Evolutionary conservation across 805 yeast species (phyloP), one percentile per base, ranked within the genome.

Genomic region (Saccharomycopsis schoenii): DNA sequence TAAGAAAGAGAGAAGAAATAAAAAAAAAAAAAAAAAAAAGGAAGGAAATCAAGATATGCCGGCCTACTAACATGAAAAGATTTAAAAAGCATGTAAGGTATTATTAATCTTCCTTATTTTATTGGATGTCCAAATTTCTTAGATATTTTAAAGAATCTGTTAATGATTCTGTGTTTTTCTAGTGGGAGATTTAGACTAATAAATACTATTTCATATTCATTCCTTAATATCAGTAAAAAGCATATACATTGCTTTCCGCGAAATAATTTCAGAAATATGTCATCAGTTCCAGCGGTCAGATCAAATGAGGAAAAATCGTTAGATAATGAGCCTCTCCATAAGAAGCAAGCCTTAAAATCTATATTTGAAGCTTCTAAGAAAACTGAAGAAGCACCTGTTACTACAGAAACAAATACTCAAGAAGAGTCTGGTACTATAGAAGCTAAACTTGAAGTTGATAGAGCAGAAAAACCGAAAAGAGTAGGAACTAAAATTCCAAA

Each of bases 401-500:
- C 39, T 21, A 42, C 41, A 11, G n/a, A 47, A 36, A 3, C 17
- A 1, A 39, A 47, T 3, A 2, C 34, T 15, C 17, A 4, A 17
- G 19, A 55, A n/a, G 24, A n/a, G n/a, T n/a, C 14, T 4, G 43
- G 15, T 8, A 15, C 39, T 21, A 42, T 24, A 11, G n/a, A 47
- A 36, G 12, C 17, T 2, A 39, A 47, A 14, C 4, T 9, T 15
- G 8, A 4, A 17, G 19, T 42, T 5, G 24, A 8, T 29, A n/a
- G 19, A 11, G 24, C 55, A 2, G 43, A 42, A 36, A 39, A 50
- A 34, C 9, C 55, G 1, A 21, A 55, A 17, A 37, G 55, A 19
- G 71, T 19, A 73, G 80, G 67, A 83, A 82, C 69, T 80, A 81
- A 65, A 77, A 52, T 62, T 14, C 62, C 64, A 10, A 59, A 59